A percentile compares a stretch with the other conserved stretches of the same genome.
phyloP scores from a whole-genome alignment of 345 rosid species.

The Dipteronia sinensis region DNA sequence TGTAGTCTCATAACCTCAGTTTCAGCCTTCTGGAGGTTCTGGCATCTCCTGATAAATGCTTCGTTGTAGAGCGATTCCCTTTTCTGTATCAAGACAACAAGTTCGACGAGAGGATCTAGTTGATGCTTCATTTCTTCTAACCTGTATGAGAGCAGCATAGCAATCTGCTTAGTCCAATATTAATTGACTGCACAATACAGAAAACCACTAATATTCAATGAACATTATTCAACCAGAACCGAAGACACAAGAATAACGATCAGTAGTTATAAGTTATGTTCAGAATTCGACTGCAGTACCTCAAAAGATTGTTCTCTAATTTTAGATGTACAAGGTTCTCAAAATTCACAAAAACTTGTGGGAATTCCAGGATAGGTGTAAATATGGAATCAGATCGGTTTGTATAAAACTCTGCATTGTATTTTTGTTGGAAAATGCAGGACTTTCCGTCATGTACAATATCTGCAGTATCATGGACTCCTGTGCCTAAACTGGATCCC shows the following conservation, averaged over 20 bases:
- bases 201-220: no score
- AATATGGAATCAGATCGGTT: constrained; percentile 9
- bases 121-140: constrained; percentile 42
- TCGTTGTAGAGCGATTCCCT: constrained; percentile 50
- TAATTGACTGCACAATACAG: no score
- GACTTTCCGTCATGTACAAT: background rate
- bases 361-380: constrained; percentile 15
- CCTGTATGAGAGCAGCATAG: constrained; percentile 36
- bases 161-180: no score
- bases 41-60: constrained; percentile 63
- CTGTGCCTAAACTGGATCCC: constrained; percentile 17
- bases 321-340: constrained; percentile 34
- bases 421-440: background rate
- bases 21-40: constrained; percentile 83
- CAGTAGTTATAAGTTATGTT: background rate
- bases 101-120: constrained; percentile 33
- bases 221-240: background rate
- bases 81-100: constrained; percentile 26
- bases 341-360: constrained; percentile 34
- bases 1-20: constrained; percentile 51
- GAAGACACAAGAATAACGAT: background rate
- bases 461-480: background rate
- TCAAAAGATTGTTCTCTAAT: constrained; percentile 33
- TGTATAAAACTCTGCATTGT: constrained; percentile 7
- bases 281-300: constrained; percentile 28